A percentile compares a stretch with the other conserved stretches of the same genome.
Evolutionary conservation across 1,284 basidiomycete genomes (phyloP).

Genomic region (Microbotryomycetes sp.): DNA sequence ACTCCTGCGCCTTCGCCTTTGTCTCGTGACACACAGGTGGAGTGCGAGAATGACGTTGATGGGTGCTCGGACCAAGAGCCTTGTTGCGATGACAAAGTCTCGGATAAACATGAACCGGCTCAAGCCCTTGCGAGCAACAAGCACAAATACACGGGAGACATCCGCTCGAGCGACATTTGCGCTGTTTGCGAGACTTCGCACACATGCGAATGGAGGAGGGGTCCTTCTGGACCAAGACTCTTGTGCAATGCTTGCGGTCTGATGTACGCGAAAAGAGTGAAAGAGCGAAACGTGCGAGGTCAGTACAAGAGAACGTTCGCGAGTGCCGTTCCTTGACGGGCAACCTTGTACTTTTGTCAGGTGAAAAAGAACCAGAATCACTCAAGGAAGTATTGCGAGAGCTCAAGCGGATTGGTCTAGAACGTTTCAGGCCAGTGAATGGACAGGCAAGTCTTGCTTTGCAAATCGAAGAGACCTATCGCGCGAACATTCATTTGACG

Average conservation of each 20-base stretch:
- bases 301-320: too few relatives aligned
- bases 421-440: too few relatives aligned
- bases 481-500: too few relatives aligned
- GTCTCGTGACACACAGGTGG: neutral
- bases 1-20: neutral
- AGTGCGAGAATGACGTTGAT: neutral
- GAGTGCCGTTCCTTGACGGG: too few relatives aligned
- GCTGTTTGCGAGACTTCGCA: constrained; percentile 2
- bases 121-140: neutral
- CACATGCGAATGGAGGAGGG: constrained; percentile 25
- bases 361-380: too few relatives aligned
- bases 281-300: constrained; percentile 1
- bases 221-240: constrained; percentile 16
- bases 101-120: neutral
- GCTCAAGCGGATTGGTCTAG: too few relatives aligned
- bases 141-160: too few relatives aligned
- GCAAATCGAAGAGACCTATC: too few relatives aligned
- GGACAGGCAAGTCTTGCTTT: neutral
- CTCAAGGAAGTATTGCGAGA: too few relatives aligned
- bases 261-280: constrained; percentile 10
- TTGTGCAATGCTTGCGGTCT: constrained; percentile 27
- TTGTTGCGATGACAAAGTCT: neutral
- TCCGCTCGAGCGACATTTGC: too few relatives aligned
- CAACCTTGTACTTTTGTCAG: too few relatives aligned
- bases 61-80: neutral